Base-by-base conservation (phyloP, 148 eudicot genomes). In the Linanthus parryae region DNA sequence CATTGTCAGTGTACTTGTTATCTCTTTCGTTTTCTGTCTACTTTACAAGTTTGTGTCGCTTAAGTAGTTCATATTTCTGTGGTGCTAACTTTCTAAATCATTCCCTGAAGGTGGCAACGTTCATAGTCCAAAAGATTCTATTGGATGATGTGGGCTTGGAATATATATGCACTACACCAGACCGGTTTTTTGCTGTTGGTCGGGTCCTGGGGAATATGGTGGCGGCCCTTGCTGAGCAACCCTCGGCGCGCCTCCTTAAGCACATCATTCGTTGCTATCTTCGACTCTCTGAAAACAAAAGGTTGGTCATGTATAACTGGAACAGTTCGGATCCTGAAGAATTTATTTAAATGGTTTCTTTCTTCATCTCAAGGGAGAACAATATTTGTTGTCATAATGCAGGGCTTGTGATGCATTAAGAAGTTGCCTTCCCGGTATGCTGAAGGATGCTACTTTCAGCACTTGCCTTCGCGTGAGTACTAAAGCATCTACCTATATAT, bases 61-160 rank as follows among this genome's bases (percentile, higher is more conserved):
- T n/a, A n/a, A n/a, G n/a, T n/a, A n/a, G n/a, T n/a, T n/a, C n/a
- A n/a, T n/a, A n/a, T n/a, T n/a, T n/a, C n/a, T n/a, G n/a, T n/a
- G 25, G 37, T 37, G n/a, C 23, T 23, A 21, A 7, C 44, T 11
- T 36, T 24, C 29, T 37, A 23, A 37, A 22, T 8, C 35, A 53
- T n/a, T 53, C 8, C 19, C 44, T 37, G 25, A 24, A 92, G 99
- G 99, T 92, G 41, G 99, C 99, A 12, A 92, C 99, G 22, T 92
- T 92, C 59, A 92, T 92, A 33, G 99, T 92, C 36, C 99, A 87
- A 56, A 92, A 87, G 66, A 87, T 92, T 65, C 74, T 92, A 54
- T 65, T 87, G 54, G 99, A 92, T 74, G 96, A 92, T 64, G 96
- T 92, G 53, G 99, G 99, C 56, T 65, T 92, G 81, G 99, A 92